Base-by-base conservation (phyloP, 148 eudicot genomes). In the Heliamphora exappendiculata region DNA sequence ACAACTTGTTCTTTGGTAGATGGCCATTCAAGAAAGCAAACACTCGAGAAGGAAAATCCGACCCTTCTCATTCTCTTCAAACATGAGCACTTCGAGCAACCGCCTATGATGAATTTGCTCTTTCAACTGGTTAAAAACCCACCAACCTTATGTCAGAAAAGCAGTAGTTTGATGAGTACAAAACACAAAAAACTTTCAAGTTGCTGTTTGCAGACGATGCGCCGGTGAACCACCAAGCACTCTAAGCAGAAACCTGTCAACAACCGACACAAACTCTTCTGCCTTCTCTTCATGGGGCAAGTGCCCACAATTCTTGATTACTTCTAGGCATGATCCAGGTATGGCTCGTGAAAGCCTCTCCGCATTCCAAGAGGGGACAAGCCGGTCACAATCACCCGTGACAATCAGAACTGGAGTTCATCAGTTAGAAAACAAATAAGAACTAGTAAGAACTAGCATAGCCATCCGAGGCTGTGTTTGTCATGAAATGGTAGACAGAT, bases 231-330 rank as follows among this genome's bases (percentile, higher is more conserved):
- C 81, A 59, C 85, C 78, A 75, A 90, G 74, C 47, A 74, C 80
- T 58, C 75, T 78, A 14, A 74, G 80, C 74, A 94, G 81, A 80
- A 94, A 94, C 22, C 82, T 87, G 7, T 85, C 82, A 74, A 94
- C 93, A 79, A 90, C 36, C 29, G 89, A 83, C 17, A 94, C 45
- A 78, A 91, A 88, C 81, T 89, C 98, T 17, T 91, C 85, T 47
- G 87, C 80, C 77, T 87, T 91, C 79, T 94, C 98, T 86, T 94
- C 98, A 4, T 94, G 98, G 24, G 96, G 96, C 72, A 94, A 63
- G 79, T 94, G 97, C 10, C 97, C 97, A 81, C 98, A 90, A n/a
- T 87, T 90, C 86, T 88, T 89, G 67, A 94, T 88, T 28, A 85
- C 60, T 82, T 90, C 89, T 20, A 92, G 78, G 70, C 73, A 82